Evolutionary conservation across 2,329 filamentous ascomycete genomes (phyloP), one percentile per base, ranked within the genome.

Genomic region (Cytospora paraplurivora): DNA sequence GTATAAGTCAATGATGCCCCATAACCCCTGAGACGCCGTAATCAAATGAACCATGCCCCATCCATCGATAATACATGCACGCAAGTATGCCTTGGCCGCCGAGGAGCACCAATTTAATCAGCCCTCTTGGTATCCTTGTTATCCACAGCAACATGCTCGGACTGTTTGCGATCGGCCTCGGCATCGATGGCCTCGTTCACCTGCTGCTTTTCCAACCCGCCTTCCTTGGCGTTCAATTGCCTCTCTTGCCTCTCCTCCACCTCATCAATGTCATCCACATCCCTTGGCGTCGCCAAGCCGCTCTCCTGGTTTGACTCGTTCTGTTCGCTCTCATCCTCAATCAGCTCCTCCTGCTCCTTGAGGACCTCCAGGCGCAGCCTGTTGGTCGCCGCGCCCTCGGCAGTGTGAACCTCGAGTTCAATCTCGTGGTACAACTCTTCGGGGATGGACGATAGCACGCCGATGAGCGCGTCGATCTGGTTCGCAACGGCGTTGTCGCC

Each of bases 391-490:
- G 93, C 94, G 66, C 95, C 95, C 79, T 99, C 95, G 56, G 94
- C 93, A 66, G 89, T 96, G 83, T 97, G 92, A 11, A 99, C 93
- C 80, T 99, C 95, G 37, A 99, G 89, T 78, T 98, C 95, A 68
- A 99, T 97, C 81, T 99, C 95, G 82, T 99, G 95, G 91, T 96
- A 99, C 49, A 99, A 84, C 77, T 99, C 95, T 77, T 99, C 95
- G 3, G 95, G 95, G 67, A 99, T 98, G 66, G 91, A 93, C 49
- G 92, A 96, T 49, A 99, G 82, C 6, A 99, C 95, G 62, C 93
- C 91, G 66, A 93, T 92, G 56, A 99, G 85, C 0, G 95, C 93
- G 69, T 97, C 93, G 64, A 99, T 93, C 79, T 98, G 94, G 66
- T 87, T 91, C 37, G 90, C 88, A 71, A 95, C 91, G 72, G 96